Evolutionary conservation across 2,329 filamentous ascomycete genomes (phyloP).

Genomic region (Pseudocercospora crystallina): DNA sequence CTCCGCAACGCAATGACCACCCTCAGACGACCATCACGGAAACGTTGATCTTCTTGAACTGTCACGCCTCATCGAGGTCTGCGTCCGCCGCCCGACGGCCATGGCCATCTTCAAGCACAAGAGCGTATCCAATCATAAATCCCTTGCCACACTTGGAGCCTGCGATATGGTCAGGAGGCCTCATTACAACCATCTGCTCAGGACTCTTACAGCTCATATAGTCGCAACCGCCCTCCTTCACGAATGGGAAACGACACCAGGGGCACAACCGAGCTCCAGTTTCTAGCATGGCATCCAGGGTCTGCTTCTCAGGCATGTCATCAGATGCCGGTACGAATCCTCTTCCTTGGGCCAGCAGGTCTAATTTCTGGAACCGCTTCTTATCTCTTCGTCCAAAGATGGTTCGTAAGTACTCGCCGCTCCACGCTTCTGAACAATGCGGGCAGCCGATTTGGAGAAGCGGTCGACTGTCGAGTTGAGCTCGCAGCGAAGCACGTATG

Average conservation of each 20-base stretch:
- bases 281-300: constrained; percentile 8
- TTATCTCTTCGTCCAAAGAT: constrained; percentile 9
- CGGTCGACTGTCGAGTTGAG: constrained; percentile 11
- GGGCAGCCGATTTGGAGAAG: constrained; percentile 10
- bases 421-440: constrained; percentile 6
- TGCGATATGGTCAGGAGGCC: background rate
- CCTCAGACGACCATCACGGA: too few relatives aligned
- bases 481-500: constrained; percentile 5
- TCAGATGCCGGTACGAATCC: constrained; percentile 7
- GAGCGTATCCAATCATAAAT: constrained; percentile 13
- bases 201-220: constrained; percentile 10
- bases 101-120: constrained; percentile 12
- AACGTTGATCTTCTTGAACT: too few relatives aligned
- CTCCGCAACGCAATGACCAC: too few relatives aligned
- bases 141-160: constrained; percentile 7
- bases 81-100: constrained; percentile 10
- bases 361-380: constrained; percentile 8
- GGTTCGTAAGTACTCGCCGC: background rate
- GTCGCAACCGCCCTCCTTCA: constrained; percentile 15
- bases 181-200: background rate
- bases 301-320: constrained; percentile 9
- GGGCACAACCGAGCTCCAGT: constrained; percentile 13
- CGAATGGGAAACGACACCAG: constrained; percentile 16
- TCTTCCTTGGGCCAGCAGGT: constrained; percentile 6
- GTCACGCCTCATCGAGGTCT: too few relatives aligned